phyloP scores from a whole-genome alignment of 163 green algal species.

The Coccomyxa subellipsoidea region DNA sequence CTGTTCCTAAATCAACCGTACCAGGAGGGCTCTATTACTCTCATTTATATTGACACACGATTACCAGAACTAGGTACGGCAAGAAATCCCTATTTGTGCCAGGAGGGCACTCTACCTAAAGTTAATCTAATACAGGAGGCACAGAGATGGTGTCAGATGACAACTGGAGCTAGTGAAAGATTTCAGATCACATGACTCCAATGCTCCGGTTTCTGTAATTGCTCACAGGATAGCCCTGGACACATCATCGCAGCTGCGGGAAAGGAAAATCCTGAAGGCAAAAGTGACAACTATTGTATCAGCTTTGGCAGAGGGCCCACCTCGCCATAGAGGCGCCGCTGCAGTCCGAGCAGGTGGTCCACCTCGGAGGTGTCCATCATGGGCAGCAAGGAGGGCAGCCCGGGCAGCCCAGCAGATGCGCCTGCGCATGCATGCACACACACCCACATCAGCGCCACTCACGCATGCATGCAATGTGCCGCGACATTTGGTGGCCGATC shows the following conservation, averaged over 20 bases:
- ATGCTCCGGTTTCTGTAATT: too few relatives aligned
- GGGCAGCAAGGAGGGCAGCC: conserved; percentile 13
- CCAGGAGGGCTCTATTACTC: not conserved
- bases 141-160: too few relatives aligned
- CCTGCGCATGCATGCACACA: not conserved
- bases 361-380: conserved; percentile 9
- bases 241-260: not conserved
- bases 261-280: not conserved
- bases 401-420: not conserved
- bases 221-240: not conserved
- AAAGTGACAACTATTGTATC: not conserved
- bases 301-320: not conserved
- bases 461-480: not conserved
- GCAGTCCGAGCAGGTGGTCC: conserved; percentile 11
- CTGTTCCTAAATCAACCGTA: not conserved
- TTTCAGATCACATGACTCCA: too few relatives aligned
- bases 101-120: too few relatives aligned
- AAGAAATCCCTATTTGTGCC: too few relatives aligned
- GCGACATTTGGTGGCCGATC: not conserved
- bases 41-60: not conserved
- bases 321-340: conserved; percentile 3
- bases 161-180: too few relatives aligned
- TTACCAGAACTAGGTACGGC: too few relatives aligned
- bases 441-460: too few relatives aligned
- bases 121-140: too few relatives aligned